Percentiles rank a stretch among this genome's conserved stretches.
Evolutionary conservation across 345 rosid species (phyloP).

Genomic region (Salix purpurea): DNA sequence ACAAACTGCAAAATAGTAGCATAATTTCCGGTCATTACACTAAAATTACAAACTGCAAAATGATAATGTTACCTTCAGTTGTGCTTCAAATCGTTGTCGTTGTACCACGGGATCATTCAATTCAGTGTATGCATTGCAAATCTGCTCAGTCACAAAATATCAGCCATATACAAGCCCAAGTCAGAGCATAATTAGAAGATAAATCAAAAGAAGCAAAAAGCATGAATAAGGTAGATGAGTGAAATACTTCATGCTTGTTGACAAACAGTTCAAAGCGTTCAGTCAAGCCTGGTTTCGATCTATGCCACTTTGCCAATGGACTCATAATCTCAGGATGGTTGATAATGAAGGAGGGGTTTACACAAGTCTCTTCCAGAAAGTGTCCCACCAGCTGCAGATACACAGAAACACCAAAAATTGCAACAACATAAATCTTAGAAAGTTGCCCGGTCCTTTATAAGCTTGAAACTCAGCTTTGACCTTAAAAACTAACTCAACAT

Average conservation of each 20-base stretch:
- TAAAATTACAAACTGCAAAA: background rate
- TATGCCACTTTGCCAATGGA: constrained; percentile 84
- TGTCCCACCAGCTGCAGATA: constrained; percentile 84
- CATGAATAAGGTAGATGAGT: background rate
- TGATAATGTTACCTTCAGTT: constrained; percentile 63
- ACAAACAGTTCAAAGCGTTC: constrained; percentile 92
- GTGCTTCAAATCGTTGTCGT: constrained; percentile 87
- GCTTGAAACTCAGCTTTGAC: background rate
- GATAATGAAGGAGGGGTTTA: constrained; percentile 88
- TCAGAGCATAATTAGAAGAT: too few relatives aligned
- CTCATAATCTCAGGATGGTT: constrained; percentile 93
- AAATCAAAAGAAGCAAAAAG: background rate
- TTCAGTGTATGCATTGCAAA: constrained; percentile 96
- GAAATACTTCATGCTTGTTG: constrained; percentile 79
- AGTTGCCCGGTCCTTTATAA: background rate
- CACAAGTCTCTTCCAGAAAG: constrained; percentile 83
- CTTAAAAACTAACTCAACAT: background rate
- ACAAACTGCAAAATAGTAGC: background rate
- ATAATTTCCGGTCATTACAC: background rate
- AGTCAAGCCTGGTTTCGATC: constrained; percentile 64
- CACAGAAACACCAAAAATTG: constrained; percentile 2
- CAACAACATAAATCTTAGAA: background rate
- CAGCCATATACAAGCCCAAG: background rate
- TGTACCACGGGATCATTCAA: constrained; percentile 95
- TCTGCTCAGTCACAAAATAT: constrained; percentile 31